phyloP scores from a whole-genome alignment of 768 basidiomycete genomes.

The Rhodosporidiobolus odoratus region DNA sequence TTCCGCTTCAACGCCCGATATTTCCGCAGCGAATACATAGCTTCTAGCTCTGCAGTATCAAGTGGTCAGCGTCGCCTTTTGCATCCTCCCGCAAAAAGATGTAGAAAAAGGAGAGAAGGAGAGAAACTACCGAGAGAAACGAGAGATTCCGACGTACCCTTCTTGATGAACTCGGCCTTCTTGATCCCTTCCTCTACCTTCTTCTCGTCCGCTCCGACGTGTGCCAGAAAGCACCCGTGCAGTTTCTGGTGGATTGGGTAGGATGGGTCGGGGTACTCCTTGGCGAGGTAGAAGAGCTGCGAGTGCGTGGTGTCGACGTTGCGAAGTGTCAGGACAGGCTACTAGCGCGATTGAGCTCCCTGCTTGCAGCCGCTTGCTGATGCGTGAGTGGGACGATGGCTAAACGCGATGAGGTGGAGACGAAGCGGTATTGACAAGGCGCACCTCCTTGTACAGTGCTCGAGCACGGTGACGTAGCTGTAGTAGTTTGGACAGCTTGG shows the following conservation, averaged over 20 bases:
- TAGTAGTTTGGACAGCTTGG: slow-evolving; percentile 17
- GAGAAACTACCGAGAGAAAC: neutral
- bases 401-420: neutral
- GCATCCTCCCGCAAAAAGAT: too few species aligned
- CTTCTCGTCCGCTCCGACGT: slow-evolving; percentile 28
- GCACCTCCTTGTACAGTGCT: slow-evolving; percentile 37
- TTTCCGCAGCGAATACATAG: slow-evolving; percentile 32
- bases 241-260: slow-evolving; percentile 29
- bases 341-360: neutral
- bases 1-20: slow-evolving; percentile 30
- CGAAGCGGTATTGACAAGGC: neutral
- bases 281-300: slow-evolving; percentile 28
- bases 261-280: slow-evolving; percentile 35
- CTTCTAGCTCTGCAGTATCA: slow-evolving; percentile 34
- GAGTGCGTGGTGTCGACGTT: neutral
- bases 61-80: too few species aligned
- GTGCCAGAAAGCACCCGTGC: slow-evolving; percentile 32
- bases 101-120: too few species aligned
- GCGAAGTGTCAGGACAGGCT: neutral
- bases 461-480: slow-evolving; percentile 26
- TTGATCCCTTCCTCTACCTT: slow-evolving; percentile 22
- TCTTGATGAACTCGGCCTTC: slow-evolving; percentile 38
- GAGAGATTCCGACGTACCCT: neutral
- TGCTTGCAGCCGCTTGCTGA: too few species aligned
- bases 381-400: neutral